Evolutionary conservation across 2,329 filamentous ascomycete species (phyloP).

Genomic region (Aspergillus chevalieri): DNA sequence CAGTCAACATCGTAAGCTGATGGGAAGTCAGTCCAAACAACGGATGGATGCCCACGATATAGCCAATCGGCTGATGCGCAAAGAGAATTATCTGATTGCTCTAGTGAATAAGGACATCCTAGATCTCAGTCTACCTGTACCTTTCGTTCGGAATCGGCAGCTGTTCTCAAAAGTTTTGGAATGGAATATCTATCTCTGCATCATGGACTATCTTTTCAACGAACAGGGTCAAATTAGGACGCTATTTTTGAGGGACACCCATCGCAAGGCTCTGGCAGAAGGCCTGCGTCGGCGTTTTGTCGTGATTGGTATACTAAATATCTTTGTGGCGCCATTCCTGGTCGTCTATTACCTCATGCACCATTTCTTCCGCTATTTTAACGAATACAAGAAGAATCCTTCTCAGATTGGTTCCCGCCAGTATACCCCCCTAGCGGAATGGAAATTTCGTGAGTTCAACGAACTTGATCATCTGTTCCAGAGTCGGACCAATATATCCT

Average conservation of each 20-base stretch:
- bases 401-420: constrained; percentile 78
- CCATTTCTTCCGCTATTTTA: constrained; percentile 93
- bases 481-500: constrained; percentile 86
- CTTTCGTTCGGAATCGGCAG: constrained; percentile 71
- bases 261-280: constrained; percentile 70
- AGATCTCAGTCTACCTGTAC: constrained; percentile 77
- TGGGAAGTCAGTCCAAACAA: constrained; percentile 85
- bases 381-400: constrained; percentile 93
- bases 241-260: constrained; percentile 76
- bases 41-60: constrained; percentile 94
- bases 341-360: constrained; percentile 80
- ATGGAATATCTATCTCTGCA: constrained; percentile 84
- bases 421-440: constrained; percentile 89
- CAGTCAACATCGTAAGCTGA: constrained; percentile 54
- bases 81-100: constrained; percentile 94
- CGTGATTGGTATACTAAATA: constrained; percentile 78
- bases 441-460: constrained; percentile 99
- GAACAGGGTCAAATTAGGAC: constrained; percentile 79
- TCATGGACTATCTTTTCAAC: constrained; percentile 92
- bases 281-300: constrained; percentile 71
- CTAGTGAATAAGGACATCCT: constrained; percentile 95
- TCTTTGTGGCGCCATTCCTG: constrained; percentile 79
- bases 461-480: constrained; percentile 89
- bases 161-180: constrained; percentile 85
- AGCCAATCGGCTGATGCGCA: constrained; percentile 91